A percentile compares a stretch with the other conserved stretches of the same genome.
Conservation (phyloP, 805 yeast genomes). For the Candida caryicola region DNA sequence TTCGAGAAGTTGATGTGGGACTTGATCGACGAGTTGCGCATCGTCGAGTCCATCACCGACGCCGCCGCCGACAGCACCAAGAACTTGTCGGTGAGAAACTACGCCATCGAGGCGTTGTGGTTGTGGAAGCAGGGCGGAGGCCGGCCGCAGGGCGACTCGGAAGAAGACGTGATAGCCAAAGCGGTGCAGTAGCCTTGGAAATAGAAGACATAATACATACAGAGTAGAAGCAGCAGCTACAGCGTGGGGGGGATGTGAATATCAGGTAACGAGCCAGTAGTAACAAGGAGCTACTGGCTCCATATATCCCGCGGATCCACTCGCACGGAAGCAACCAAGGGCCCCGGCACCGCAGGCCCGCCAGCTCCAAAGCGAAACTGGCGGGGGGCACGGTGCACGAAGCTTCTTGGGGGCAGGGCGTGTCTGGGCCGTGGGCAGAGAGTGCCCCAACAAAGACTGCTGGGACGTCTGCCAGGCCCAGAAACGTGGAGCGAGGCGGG, state of each 20-base stretch:
- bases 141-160: slow-evolving; percentile 20
- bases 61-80: slow-evolving; percentile 67
- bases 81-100: slow-evolving; percentile 72
- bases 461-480: no score
- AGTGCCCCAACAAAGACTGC: no score
- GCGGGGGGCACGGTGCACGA: no score
- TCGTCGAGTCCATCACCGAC: slow-evolving; percentile 63
- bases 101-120: slow-evolving; percentile 91
- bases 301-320: background rate
- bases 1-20: slow-evolving; percentile 69
- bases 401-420: background rate
- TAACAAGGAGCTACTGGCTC: slow-evolving; percentile 1
- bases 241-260: slow-evolving; percentile 3
- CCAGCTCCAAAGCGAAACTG: no score
- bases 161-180: slow-evolving; percentile 27
- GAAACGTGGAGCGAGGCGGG: no score
- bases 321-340: background rate
- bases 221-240: background rate
- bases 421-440: background rate
- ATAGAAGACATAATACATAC: background rate
- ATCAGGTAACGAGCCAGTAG: slow-evolving; percentile 3
- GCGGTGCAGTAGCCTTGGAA: slow-evolving; percentile 11
- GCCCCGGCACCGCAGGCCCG: background rate
- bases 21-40: slow-evolving; percentile 56
- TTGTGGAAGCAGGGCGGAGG: slow-evolving; percentile 67